phyloP scores from a whole-genome alignment of 1,139 yeast species.

The Pneumocystis carinii region DNA sequence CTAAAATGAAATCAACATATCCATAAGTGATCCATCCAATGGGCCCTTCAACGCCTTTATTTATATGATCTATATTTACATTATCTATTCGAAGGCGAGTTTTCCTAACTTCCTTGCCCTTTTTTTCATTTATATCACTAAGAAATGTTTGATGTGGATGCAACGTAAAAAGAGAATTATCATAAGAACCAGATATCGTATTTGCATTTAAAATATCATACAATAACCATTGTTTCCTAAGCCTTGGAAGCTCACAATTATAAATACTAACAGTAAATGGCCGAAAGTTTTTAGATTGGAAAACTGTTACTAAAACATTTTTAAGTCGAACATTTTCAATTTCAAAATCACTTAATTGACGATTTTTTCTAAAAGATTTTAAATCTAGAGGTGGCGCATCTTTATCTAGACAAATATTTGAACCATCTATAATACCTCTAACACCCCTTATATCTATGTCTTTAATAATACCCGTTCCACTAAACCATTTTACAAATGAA shows the following conservation, averaged over 20 bases:
- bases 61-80: constrained; percentile 72
- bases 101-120: constrained; percentile 40
- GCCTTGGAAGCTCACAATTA: constrained; percentile 61
- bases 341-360: constrained; percentile 84
- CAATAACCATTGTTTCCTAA: constrained; percentile 85
- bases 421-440: constrained; percentile 81
- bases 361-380: constrained; percentile 55
- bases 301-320: constrained; percentile 66
- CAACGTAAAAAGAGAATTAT: constrained; percentile 79
- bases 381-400: constrained; percentile 48
- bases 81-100: constrained; percentile 76
- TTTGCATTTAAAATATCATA: constrained; percentile 76
- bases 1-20: constrained; percentile 83
- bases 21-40: constrained; percentile 95
- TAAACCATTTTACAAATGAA: constrained; percentile 73
- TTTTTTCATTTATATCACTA: constrained; percentile 14
- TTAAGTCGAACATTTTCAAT: constrained; percentile 67
- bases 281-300: constrained; percentile 67
- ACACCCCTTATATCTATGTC: constrained; percentile 72
- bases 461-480: constrained; percentile 74
- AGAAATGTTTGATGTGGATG: constrained; percentile 46
- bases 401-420: constrained; percentile 71
- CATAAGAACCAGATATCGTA: constrained; percentile 80
- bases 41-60: constrained; percentile 81
- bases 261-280: constrained; percentile 78